phyloP scores from a whole-genome alignment of 106 monocot species.

The Dendrobium nobile region DNA sequence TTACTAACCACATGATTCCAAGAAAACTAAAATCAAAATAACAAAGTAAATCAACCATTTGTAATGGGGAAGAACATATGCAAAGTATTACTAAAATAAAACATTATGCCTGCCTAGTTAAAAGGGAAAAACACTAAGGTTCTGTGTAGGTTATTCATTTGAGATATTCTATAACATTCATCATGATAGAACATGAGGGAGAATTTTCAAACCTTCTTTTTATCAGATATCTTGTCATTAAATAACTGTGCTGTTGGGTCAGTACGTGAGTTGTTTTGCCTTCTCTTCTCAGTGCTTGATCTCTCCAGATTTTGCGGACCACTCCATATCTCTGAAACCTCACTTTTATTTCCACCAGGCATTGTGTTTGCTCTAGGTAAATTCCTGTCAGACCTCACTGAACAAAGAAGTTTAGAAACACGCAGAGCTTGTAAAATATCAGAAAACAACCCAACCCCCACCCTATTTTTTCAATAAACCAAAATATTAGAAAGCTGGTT shows the following conservation, averaged over 20 bases:
- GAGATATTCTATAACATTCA: background rate
- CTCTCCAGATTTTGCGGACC: constrained; percentile 35
- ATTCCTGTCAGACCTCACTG: constrained; percentile 43
- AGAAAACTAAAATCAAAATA: background rate
- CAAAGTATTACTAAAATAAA: background rate
- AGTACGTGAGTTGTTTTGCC: constrained; percentile 21
- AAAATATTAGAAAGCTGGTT: background rate
- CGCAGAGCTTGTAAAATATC: background rate
- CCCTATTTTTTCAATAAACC: background rate
- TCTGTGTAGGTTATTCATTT: background rate
- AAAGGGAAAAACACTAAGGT: background rate
- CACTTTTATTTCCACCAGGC: constrained; percentile 33
- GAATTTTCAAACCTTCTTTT: constrained; percentile 57
- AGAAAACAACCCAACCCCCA: background rate
- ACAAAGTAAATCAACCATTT: background rate
- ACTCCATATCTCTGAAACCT: constrained; percentile 28
- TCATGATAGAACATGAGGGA: background rate
- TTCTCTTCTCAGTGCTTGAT: constrained; percentile 58
- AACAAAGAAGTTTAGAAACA: constrained; percentile 13
- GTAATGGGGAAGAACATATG: background rate
- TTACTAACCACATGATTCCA: too few relatives aligned
- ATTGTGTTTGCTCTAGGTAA: constrained; percentile 56
- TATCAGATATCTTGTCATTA: constrained; percentile 64
- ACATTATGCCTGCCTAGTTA: background rate
- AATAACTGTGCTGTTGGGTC: constrained; percentile 57